phyloP scores from a whole-genome alignment of 352 stramenopile genomes.

The Phytophthora nicotianae region DNA sequence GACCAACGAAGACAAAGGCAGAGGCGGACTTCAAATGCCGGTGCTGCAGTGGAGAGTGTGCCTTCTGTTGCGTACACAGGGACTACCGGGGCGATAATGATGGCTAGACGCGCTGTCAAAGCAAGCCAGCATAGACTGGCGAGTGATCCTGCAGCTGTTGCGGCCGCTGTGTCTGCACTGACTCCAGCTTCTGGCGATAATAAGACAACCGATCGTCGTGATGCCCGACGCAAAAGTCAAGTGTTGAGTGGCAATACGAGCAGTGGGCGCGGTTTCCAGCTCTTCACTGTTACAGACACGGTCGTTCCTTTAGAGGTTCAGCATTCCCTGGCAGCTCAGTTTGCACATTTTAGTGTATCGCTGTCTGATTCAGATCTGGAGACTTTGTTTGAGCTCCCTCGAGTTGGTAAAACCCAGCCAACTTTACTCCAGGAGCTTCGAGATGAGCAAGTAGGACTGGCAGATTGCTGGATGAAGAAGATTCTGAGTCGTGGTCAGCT shows the following conservation, averaged over 20 bases:
- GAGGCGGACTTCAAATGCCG: constrained; percentile 12
- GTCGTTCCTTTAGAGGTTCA: constrained; percentile 15
- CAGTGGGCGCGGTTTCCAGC: constrained; percentile 38
- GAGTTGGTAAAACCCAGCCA: constrained; percentile 6
- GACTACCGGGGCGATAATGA: not conserved
- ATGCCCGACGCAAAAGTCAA: constrained; percentile 1
- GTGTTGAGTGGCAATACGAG: not conserved
- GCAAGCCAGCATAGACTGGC: constrained; percentile 1
- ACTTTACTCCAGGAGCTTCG: constrained; percentile 25
- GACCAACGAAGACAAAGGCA: constrained; percentile 26
- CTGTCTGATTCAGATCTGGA: constrained; percentile 16
- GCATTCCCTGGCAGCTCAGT: constrained; percentile 22
- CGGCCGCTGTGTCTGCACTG: constrained; percentile 1
- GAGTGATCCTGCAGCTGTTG: constrained; percentile 8
- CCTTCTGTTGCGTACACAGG: constrained; percentile 13
- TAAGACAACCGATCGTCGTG: constrained; percentile 2
- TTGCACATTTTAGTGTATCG: constrained; percentile 34
- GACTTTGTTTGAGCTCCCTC: constrained; percentile 7
- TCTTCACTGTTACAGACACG: constrained; percentile 47
- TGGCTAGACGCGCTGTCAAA: constrained; percentile 13
- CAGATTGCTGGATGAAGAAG: constrained; percentile 23
- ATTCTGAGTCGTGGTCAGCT: constrained; percentile 13
- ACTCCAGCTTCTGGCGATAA: not conserved
- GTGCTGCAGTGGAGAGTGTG: constrained; percentile 9
- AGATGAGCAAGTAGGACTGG: constrained; percentile 12